These are phyloP conservation scores for Pneumocystis carinii DNA, from an alignment of 1,139 yeast genomes.

Conservation along the genomic window DNA sequence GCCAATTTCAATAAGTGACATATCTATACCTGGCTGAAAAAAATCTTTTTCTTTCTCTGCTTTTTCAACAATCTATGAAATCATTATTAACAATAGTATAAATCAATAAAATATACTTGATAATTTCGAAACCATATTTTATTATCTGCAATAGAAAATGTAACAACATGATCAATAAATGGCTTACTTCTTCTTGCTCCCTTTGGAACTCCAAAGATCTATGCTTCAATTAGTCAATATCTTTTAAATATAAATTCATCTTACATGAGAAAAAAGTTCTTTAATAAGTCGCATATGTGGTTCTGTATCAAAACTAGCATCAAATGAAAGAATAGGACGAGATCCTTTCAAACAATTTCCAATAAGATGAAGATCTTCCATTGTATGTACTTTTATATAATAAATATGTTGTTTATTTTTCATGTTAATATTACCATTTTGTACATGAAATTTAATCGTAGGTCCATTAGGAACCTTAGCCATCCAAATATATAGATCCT, in stretches of 20 bases:
- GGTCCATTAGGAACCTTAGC: conserved; percentile 98
- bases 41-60: conserved; percentile 16
- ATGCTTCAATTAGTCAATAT: conserved; percentile 30
- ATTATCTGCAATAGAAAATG: conserved; percentile 81
- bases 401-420: background rate
- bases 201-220: conserved; percentile 88
- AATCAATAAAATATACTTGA: conserved; percentile 57
- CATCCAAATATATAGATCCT: conserved; percentile 86
- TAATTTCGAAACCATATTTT: conserved; percentile 93
- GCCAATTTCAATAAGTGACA: conserved; percentile 83
- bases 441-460: conserved; percentile 81
- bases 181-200: conserved; percentile 89
- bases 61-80: conserved; percentile 28
- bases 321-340: conserved; percentile 88
- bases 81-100: conserved; percentile 36
- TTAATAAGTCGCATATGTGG: conserved; percentile 63
- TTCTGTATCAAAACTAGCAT: conserved; percentile 48
- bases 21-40: conserved; percentile 30
- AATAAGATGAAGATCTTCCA: conserved; percentile 88
- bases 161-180: conserved; percentile 85
- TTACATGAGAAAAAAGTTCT: conserved; percentile 42
- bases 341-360: conserved; percentile 95
- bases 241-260: background rate
- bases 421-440: conserved; percentile 31
- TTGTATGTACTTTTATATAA: conserved; percentile 52